A percentile compares a stretch with the other conserved stretches of the same genome.
These are phyloP conservation scores for Pistacia integerrima DNA, from an alignment of 345 rosid genomes.

Conservation along the genomic window DNA sequence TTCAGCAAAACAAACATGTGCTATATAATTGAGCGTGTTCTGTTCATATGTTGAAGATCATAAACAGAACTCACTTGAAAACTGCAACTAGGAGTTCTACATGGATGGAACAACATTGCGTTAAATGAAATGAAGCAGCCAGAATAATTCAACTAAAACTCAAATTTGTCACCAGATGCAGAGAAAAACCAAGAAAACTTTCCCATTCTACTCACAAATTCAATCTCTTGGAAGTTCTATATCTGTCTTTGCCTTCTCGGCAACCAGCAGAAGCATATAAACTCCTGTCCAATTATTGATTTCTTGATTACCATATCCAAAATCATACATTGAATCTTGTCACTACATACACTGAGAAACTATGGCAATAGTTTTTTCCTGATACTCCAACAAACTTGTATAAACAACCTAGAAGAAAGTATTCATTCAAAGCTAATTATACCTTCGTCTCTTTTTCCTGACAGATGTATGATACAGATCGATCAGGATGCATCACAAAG, in stretches of 20 bases:
- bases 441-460: neutral
- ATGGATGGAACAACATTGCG: neutral
- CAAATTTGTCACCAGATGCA: too few relatives aligned
- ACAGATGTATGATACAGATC: conserved; percentile 71
- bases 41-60: too few relatives aligned
- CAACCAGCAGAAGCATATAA: too few relatives aligned
- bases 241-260: too few relatives aligned
- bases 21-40: too few relatives aligned
- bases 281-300: too few relatives aligned
- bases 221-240: too few relatives aligned
- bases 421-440: neutral
- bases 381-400: neutral
- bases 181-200: too few relatives aligned
- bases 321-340: too few relatives aligned
- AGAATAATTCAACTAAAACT: neutral
- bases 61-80: too few relatives aligned
- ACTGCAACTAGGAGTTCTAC: neutral
- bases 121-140: neutral
- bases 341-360: neutral
- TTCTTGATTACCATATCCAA: too few relatives aligned
- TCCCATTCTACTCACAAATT: too few relatives aligned
- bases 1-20: neutral
- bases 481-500: conserved; percentile 70
- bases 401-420: neutral
- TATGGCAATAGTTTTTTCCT: neutral